Percentiles rank a stretch among this genome's conserved stretches.
phyloP scores from a whole-genome alignment of 352 stramenopile genomes.

The Globisporangium lucens region DNA sequence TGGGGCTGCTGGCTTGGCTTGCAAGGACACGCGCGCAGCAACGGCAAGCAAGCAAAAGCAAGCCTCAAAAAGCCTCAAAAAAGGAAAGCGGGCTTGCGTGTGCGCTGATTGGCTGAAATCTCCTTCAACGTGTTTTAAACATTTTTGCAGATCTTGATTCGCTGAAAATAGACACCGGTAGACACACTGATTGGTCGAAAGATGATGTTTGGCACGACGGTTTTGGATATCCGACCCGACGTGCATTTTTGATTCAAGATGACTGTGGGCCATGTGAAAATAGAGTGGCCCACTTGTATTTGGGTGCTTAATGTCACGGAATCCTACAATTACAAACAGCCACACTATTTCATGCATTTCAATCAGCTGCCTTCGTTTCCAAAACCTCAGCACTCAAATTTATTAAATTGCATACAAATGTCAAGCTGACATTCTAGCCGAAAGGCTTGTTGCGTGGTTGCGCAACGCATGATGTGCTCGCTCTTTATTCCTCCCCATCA shows the following conservation, averaged over 20 bases:
- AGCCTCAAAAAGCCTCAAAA: neutral
- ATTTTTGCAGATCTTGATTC: conserved; percentile 4
- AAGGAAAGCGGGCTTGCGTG: neutral
- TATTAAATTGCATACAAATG: no score
- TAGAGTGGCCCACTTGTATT: neutral
- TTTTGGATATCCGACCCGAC: conserved; percentile 7
- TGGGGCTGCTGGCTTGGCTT: neutral
- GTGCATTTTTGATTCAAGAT: neutral
- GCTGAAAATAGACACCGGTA: conserved; percentile 10
- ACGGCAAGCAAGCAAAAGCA: neutral
- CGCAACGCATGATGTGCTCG: conserved; percentile 1
- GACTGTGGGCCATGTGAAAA: neutral
- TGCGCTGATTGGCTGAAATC: neutral
- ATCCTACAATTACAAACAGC: neutral
- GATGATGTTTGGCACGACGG: neutral
- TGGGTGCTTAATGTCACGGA: no score
- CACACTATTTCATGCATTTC: conserved; percentile 2
- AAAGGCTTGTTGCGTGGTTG: neutral
- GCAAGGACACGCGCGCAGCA: conserved; percentile 2
- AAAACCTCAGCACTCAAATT: no score
- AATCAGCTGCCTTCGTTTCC: neutral
- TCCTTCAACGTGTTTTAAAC: neutral
- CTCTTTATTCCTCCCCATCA: neutral
- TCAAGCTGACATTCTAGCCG: no score
- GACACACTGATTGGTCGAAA: conserved; percentile 9